Evolutionary conservation across 768 basidiomycete genomes (phyloP), one percentile per base, ranked within the genome.

Genomic region (Pholiota microspora): DNA sequence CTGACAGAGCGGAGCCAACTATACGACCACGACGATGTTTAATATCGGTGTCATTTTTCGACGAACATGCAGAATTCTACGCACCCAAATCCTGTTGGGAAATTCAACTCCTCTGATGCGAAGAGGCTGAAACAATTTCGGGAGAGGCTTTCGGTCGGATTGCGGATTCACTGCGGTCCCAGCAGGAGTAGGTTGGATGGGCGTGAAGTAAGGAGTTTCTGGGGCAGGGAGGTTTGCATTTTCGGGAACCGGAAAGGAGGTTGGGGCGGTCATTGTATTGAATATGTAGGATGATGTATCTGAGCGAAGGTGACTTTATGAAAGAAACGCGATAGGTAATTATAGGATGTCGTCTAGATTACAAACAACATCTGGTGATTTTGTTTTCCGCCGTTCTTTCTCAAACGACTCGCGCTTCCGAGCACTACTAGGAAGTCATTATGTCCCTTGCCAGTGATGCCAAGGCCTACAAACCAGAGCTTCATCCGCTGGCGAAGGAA

Each of bases 1-100:
- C 65, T 85, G 83, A 63, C 83, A 81, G 28, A 85, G 64, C 0
- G 84, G 84, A 9, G 83, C 78, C 32, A 84, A 53, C 77, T 78
- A 50, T 23, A 40, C 27, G 18, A 32, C 29, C 27, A 36, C 53
- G 6, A 27, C 12, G 25, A 23, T 25, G n/a, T 29, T n/a, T n/a
- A n/a, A n/a, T 15, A 29, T 51, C 46, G 29, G 29, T 31, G 12
- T 31, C n/a, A n/a, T n/a, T n/a, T n/a, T n/a, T n/a, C n/a, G n/a
- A n/a, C n/a, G n/a, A n/a, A n/a, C n/a, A n/a, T n/a, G 3, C 40
- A 42, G 7, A 16, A 42, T 16, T 7, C 12, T 24, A 59, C 78
- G 58, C 51, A 62, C 80, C 45, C 77, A 79, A 4, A 81, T 78
- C 42, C 80, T 73, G 57, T 81, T 82, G 2, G 76, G 79, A 50